Percentiles rank a stretch among this genome's conserved stretches.
Conservation (phyloP, 306 rosid species). For the Prunus dulcis region DNA sequence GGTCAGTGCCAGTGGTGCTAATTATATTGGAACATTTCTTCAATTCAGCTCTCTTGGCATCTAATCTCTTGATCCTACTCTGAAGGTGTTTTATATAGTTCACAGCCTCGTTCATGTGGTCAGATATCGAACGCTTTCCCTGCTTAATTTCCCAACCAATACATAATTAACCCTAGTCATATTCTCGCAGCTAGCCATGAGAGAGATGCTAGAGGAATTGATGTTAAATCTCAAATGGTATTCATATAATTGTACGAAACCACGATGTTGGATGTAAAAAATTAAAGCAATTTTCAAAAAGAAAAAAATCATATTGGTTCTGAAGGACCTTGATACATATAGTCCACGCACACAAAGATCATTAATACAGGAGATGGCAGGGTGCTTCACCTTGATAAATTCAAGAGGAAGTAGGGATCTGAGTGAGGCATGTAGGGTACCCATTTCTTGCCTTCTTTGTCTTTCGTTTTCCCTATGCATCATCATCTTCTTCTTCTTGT, state of each 20-base stretch:
- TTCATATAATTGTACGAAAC: neutral
- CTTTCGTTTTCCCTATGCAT: no score
- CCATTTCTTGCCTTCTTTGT: constrained; percentile 74
- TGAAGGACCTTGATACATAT: no score
- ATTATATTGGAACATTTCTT: constrained; percentile 22
- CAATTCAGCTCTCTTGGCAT: constrained; percentile 45
- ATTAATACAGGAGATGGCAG: no score
- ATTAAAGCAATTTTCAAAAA: neutral
- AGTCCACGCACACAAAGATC: no score
- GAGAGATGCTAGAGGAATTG: no score
- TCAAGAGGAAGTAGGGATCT: constrained; percentile 45
- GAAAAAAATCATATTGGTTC: no score
- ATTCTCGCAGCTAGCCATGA: neutral
- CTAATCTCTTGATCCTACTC: constrained; percentile 40
- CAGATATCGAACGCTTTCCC: constrained; percentile 78
- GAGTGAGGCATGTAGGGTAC: constrained; percentile 47
- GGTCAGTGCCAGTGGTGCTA: neutral
- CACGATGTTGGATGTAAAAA: neutral
- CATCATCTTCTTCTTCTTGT: no score
- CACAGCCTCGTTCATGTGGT: constrained; percentile 57
- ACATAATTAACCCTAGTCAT: constrained; percentile 19
- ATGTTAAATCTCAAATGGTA: neutral
- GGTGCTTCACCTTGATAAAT: constrained; percentile 19
- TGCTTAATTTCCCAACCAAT: constrained; percentile 19
- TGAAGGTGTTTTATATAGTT: constrained; percentile 52